These are phyloP conservation scores for Cyclotella atomus DNA, from an alignment of 108 stramenopile species.

Conservation along the genomic window DNA sequence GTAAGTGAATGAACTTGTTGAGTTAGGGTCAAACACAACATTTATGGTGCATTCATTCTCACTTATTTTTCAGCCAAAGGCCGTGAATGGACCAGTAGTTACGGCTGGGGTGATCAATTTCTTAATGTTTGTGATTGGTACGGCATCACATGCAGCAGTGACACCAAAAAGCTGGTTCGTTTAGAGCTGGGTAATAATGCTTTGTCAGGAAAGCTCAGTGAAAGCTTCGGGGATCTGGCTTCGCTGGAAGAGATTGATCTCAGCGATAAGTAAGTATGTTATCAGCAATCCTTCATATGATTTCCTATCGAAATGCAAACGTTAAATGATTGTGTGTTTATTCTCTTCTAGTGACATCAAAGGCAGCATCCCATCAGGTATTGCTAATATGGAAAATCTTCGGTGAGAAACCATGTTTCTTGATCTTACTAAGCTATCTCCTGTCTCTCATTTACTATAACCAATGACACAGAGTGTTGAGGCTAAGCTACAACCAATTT, in stretches of 20 bases:
- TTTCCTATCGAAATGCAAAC: background rate
- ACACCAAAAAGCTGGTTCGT: background rate
- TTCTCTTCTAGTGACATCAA: no score
- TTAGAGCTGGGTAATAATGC: slow-evolving; percentile 26
- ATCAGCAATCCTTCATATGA: background rate
- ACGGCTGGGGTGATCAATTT: slow-evolving; percentile 12
- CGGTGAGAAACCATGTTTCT: no score
- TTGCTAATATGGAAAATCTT: no score
- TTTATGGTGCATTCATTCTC: background rate
- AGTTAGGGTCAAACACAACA: background rate
- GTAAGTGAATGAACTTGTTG: background rate
- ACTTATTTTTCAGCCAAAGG: slow-evolving; percentile 12
- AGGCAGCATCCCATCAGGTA: slow-evolving; percentile 63
- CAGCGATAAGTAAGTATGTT: no score
- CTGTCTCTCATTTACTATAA: no score
- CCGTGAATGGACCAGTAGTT: slow-evolving; percentile 18
- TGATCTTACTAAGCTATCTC: no score
- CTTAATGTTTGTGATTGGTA: slow-evolving; percentile 5
- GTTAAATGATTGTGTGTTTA: no score
- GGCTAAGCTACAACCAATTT: slow-evolving; percentile 59
- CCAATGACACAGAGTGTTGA: slow-evolving; percentile 38
- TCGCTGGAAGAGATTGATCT: slow-evolving; percentile 56
- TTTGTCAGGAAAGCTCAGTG: slow-evolving; percentile 54
- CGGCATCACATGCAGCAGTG: slow-evolving; percentile 17
- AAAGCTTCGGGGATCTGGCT: slow-evolving; percentile 43